Evolutionary conservation across 2,329 filamentous ascomycete genomes (phyloP).

Genomic region (Sclerotinia subarctica): DNA sequence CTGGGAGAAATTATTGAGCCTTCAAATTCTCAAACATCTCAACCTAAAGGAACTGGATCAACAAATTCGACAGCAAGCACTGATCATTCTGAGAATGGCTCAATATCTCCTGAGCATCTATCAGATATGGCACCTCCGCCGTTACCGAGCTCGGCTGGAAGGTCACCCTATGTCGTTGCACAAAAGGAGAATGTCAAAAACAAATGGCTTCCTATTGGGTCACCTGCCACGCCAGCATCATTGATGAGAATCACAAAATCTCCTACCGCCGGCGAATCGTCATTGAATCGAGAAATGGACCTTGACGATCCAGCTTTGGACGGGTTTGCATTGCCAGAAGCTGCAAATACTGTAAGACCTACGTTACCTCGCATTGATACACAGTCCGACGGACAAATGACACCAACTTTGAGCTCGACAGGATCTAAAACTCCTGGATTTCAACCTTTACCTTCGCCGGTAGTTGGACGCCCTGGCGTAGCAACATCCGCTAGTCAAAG

Average conservation of each 20-base stretch:
- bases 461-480: constrained; percentile 36
- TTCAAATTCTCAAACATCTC: constrained; percentile 37
- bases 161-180: constrained; percentile 64
- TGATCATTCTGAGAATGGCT: constrained; percentile 61
- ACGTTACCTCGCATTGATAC: constrained; percentile 51
- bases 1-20: constrained; percentile 40
- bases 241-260: constrained; percentile 68
- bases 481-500: constrained; percentile 49
- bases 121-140: constrained; percentile 67
- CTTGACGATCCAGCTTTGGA: constrained; percentile 56
- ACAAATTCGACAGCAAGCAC: constrained; percentile 38
- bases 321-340: constrained; percentile 71
- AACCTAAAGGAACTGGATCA: constrained; percentile 41
- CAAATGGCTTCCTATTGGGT: constrained; percentile 36
- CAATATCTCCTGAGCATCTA: constrained; percentile 61
- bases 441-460: constrained; percentile 46
- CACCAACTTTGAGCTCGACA: constrained; percentile 50
- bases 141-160: constrained; percentile 58
- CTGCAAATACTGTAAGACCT: constrained; percentile 51
- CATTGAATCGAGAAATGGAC: constrained; percentile 46
- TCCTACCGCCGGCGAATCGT: constrained; percentile 37
- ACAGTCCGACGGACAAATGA: constrained; percentile 49
- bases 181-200: constrained; percentile 46
- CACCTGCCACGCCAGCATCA: constrained; percentile 81
- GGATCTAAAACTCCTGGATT: constrained; percentile 40